A percentile compares a stretch with the other conserved stretches of the same genome.
These are phyloP conservation scores for Prunus kanzakura DNA, from an alignment of 306 rosid species.

Conservation along the genomic window DNA sequence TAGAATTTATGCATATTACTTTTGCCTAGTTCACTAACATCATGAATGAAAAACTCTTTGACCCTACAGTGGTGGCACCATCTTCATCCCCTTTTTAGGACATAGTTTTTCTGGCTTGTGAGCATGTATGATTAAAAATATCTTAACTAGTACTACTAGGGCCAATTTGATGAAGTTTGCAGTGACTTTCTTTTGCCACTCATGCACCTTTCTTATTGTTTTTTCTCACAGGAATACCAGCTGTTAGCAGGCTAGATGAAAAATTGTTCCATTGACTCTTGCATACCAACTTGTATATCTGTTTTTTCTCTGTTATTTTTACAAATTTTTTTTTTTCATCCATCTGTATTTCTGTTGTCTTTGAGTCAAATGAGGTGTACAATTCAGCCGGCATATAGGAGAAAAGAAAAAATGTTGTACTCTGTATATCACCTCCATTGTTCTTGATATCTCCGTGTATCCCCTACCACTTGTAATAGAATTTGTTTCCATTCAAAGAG, in stretches of 20 bases:
- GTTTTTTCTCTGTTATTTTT: slow-evolving; percentile 19
- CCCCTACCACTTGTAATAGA: slow-evolving; percentile 19
- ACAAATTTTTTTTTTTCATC: slow-evolving; percentile 22
- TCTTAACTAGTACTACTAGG: not conserved
- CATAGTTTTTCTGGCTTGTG: not conserved
- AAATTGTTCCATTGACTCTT: slow-evolving; percentile 32
- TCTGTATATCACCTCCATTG: slow-evolving; percentile 31
- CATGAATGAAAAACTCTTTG: not conserved
- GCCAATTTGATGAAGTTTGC: slow-evolving; percentile 6
- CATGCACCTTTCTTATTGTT: not conserved
- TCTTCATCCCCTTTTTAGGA: not conserved
- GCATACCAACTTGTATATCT: slow-evolving; percentile 37
- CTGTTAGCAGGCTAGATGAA: slow-evolving; percentile 24
- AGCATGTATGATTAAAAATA: not conserved
- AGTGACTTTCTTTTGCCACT: slow-evolving; percentile 16
- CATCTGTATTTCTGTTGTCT: slow-evolving; percentile 36
- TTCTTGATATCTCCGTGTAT: slow-evolving; percentile 29
- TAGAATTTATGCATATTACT: not conserved
- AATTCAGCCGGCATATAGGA: slow-evolving; percentile 39
- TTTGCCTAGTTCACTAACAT: not conserved
- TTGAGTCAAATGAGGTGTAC: slow-evolving; percentile 43
- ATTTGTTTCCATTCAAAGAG: slow-evolving; percentile 12
- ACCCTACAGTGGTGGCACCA: not conserved
- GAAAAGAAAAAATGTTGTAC: slow-evolving; percentile 29
- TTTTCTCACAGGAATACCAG: slow-evolving; percentile 36